These are phyloP conservation scores for Perilla frutescens DNA, from an alignment of 257 asterid genomes.

Conservation along the genomic window DNA sequence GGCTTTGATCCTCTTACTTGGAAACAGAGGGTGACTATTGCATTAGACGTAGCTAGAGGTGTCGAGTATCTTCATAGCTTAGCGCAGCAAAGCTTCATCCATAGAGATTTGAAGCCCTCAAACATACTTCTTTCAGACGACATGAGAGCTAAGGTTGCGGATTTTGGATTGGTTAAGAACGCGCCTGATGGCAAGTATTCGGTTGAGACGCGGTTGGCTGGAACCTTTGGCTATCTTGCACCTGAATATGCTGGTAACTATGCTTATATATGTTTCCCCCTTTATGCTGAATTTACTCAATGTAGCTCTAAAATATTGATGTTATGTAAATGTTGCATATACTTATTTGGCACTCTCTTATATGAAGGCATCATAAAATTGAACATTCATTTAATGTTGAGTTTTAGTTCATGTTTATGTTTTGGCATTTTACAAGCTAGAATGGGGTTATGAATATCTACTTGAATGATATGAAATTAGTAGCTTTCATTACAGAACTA, in stretches of 20 bases:
- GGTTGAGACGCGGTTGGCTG: conserved; percentile 88
- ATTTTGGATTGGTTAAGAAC: conserved; percentile 82
- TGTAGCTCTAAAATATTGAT: too few relatives aligned
- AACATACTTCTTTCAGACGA: conserved; percentile 86
- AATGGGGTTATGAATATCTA: too few relatives aligned
- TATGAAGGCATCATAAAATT: too few relatives aligned
- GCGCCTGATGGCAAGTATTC: conserved; percentile 91
- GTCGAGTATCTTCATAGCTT: conserved; percentile 92
- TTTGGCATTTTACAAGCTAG: too few relatives aligned
- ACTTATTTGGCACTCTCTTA: too few relatives aligned
- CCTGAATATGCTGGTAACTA: conserved; percentile 91
- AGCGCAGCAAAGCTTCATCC: conserved; percentile 91
- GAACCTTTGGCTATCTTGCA: conserved; percentile 94
- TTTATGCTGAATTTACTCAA: neutral
- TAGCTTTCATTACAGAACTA: neutral
- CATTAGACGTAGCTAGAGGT: conserved; percentile 88
- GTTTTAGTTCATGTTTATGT: too few relatives aligned
- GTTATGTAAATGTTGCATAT: too few relatives aligned
- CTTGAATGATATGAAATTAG: neutral
- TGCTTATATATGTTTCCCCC: neutral
- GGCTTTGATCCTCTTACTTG: conserved; percentile 65
- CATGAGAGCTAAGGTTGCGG: conserved; percentile 96
- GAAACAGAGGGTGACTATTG: conserved; percentile 87
- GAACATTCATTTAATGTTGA: too few relatives aligned
- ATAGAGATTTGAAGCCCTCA: conserved; percentile 82